Evolutionary conservation across 2,329 filamentous ascomycete species (phyloP).

Genomic region (Aspergillus unguis): DNA sequence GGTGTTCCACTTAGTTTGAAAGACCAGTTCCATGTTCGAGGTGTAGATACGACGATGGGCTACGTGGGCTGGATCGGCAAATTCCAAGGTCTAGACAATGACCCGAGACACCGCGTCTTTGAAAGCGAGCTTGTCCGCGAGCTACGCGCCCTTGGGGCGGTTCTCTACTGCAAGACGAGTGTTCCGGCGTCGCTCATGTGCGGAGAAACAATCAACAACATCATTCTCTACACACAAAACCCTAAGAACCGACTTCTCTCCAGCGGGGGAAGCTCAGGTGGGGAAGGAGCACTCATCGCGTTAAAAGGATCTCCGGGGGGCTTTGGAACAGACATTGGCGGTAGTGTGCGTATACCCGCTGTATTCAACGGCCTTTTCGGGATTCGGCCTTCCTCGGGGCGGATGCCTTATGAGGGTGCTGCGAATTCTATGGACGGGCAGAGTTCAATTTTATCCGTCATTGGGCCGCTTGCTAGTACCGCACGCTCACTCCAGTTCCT

Average conservation of each 20-base stretch:
- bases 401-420: conserved; percentile 56
- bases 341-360: conserved; percentile 58
- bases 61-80: conserved; percentile 65
- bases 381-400: conserved; percentile 52
- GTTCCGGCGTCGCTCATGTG: conserved; percentile 56
- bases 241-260: conserved; percentile 55
- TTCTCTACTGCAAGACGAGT: conserved; percentile 55
- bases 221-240: conserved; percentile 58
- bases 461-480: conserved; percentile 61
- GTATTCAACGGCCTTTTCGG: conserved; percentile 59
- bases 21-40: conserved; percentile 49
- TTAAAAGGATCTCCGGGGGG: conserved; percentile 54
- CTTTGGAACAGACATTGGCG: conserved; percentile 58
- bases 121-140: conserved; percentile 59
- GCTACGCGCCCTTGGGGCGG: conserved; percentile 52
- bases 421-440: conserved; percentile 65
- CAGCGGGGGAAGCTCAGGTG: conserved; percentile 58
- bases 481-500: conserved; percentile 54
- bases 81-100: conserved; percentile 54
- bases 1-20: conserved; percentile 58
- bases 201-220: conserved; percentile 60
- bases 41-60: conserved; percentile 58
- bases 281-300: conserved; percentile 56
- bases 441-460: conserved; percentile 59
- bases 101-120: conserved; percentile 48